phyloP scores from a whole-genome alignment of 495 filamentous ascomycete genomes.

The Amorphotheca resinae region DNA sequence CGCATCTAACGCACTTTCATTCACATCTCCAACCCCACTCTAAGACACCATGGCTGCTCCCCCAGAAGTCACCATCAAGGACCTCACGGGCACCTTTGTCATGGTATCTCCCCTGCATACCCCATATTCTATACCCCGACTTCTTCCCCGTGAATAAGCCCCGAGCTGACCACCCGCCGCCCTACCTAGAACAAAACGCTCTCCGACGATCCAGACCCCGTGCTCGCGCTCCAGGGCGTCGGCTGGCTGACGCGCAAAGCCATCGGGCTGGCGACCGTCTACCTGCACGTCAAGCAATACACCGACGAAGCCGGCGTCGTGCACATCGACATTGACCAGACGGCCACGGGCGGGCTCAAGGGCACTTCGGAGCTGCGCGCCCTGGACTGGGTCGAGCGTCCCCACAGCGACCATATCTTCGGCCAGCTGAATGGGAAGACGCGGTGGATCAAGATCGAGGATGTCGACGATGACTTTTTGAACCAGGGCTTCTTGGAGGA shows the following conservation, averaged over 20 bases:
- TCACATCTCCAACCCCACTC: too few species aligned
- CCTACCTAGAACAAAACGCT: slow-evolving; percentile 59
- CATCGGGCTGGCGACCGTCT: slow-evolving; percentile 59
- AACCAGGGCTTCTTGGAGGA: slow-evolving; percentile 39
- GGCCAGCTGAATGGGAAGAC: slow-evolving; percentile 53
- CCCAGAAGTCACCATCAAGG: slow-evolving; percentile 51
- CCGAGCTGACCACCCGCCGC: slow-evolving; percentile 6
- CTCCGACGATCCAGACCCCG: slow-evolving; percentile 56
- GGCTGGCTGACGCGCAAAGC: slow-evolving; percentile 72
- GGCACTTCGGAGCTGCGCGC: slow-evolving; percentile 60
- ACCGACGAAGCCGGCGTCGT: slow-evolving; percentile 31
- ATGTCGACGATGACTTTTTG: slow-evolving; percentile 33
- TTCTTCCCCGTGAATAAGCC: not conserved
- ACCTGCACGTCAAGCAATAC: slow-evolving; percentile 56
- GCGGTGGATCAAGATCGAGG: slow-evolving; percentile 31
- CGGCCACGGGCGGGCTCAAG: slow-evolving; percentile 47
- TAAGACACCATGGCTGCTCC: slow-evolving; percentile 80
- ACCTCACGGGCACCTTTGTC: slow-evolving; percentile 65
- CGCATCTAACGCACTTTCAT: too few species aligned
- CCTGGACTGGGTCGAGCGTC: slow-evolving; percentile 56
- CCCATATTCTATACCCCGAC: not conserved
- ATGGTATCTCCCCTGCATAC: slow-evolving; percentile 54
- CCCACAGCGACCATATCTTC: slow-evolving; percentile 72
- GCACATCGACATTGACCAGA: slow-evolving; percentile 76
- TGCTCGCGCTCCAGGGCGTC: slow-evolving; percentile 72